These are phyloP conservation scores for Trypanosoma vivax DNA, from an alignment of 208 protist species.

Conservation along the genomic window DNA sequence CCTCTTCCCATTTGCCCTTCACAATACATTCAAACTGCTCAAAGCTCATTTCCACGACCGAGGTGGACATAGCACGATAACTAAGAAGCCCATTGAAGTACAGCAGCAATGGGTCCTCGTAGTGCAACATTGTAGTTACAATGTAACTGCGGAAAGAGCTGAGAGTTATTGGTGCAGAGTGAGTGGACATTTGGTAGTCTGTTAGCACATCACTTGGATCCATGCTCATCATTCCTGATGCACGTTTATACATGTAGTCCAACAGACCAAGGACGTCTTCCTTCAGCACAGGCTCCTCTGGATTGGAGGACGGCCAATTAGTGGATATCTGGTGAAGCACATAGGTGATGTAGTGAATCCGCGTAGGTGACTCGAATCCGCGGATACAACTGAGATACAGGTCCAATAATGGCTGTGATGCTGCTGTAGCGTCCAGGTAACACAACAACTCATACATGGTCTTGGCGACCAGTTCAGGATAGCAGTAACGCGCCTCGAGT, in stretches of 20 bases:
- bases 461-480: constrained; percentile 84
- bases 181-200: constrained; percentile 77
- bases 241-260: constrained; percentile 71
- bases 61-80: constrained; percentile 29
- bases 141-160: constrained; percentile 67
- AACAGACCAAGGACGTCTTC: constrained; percentile 70
- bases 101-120: constrained; percentile 72
- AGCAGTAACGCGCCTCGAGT: constrained; percentile 79
- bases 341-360: constrained; percentile 78
- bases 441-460: constrained; percentile 86
- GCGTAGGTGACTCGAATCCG: constrained; percentile 72
- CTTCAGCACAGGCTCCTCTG: constrained; percentile 37
- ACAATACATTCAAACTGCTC: constrained; percentile 56
- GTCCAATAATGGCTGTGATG: constrained; percentile 43
- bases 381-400: constrained; percentile 77
- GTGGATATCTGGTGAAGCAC: constrained; percentile 79
- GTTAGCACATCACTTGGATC: constrained; percentile 51
- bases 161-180: constrained; percentile 65
- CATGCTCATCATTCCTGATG: constrained; percentile 40
- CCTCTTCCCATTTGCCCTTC: constrained; percentile 49
- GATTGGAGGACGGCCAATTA: constrained; percentile 77
- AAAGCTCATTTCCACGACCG: constrained; percentile 52
- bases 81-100: constrained; percentile 73
- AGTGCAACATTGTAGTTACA: constrained; percentile 61
- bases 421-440: constrained; percentile 66